A percentile compares a stretch with the other conserved stretches of the same genome.
Evolutionary conservation across 441 rosid species (phyloP).

Genomic region (Populus hybrid): DNA sequence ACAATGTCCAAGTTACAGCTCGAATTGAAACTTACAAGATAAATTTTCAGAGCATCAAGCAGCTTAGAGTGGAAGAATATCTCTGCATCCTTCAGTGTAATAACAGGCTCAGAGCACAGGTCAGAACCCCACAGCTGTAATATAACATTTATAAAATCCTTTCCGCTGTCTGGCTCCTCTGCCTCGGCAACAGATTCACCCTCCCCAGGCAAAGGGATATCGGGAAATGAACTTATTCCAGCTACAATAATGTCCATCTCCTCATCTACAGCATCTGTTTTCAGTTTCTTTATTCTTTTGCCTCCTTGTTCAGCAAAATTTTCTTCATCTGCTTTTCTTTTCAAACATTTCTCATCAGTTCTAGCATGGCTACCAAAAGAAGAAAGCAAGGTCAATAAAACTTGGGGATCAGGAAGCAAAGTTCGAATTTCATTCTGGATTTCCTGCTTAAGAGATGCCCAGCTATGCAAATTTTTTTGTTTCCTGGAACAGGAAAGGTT

Average conservation of each 20-base stretch:
- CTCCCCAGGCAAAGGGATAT: constrained; percentile 32
- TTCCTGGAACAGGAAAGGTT: constrained; percentile 28
- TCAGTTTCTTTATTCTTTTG: constrained; percentile 43
- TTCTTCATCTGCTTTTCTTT: constrained; percentile 50
- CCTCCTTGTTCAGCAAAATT: constrained; percentile 24
- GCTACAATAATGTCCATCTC: constrained; percentile 59
- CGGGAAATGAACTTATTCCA: constrained; percentile 47
- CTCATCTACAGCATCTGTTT: constrained; percentile 34
- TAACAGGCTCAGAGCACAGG: constrained; percentile 28
- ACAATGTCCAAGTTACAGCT: background rate
- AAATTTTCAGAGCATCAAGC: constrained; percentile 67
- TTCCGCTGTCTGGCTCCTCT: constrained; percentile 40
- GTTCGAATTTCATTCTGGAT: constrained; percentile 62
- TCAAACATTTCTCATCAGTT: constrained; percentile 30
- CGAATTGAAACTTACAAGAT: constrained; percentile 50
- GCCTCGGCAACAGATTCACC: constrained; percentile 29
- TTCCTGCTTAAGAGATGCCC: constrained; percentile 54
- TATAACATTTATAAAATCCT: constrained; percentile 41
- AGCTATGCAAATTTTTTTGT: constrained; percentile 34
- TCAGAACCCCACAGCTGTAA: constrained; percentile 73
- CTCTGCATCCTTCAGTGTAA: constrained; percentile 55
- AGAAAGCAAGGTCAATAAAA: constrained; percentile 60
- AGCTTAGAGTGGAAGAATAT: constrained; percentile 64
- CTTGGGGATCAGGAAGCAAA: constrained; percentile 83
- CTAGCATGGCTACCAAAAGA: constrained; percentile 35